These are phyloP conservation scores for Teratosphaeria viscida DNA, from an alignment of 2,329 filamentous ascomycete genomes.

Conservation along the genomic window DNA sequence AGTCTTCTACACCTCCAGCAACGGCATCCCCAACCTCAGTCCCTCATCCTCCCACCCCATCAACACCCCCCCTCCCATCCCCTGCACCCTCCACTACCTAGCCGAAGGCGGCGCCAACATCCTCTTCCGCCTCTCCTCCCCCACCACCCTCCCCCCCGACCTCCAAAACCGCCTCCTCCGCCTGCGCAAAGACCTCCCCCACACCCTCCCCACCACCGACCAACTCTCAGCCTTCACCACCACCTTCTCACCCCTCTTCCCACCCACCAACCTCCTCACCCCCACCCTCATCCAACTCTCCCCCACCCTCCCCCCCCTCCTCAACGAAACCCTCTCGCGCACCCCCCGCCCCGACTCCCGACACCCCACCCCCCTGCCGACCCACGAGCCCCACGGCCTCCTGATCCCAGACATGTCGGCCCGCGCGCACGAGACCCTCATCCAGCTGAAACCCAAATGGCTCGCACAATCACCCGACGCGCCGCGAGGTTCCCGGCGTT, in stretches of 20 bases:
- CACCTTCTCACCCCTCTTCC: constrained; percentile 22
- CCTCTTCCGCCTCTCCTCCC: constrained; percentile 18
- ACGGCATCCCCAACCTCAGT: constrained; percentile 8
- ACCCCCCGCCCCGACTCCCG: constrained; percentile 16
- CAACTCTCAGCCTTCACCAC: constrained; percentile 17
- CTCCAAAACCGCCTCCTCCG: constrained; percentile 22
- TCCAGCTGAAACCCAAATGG: constrained; percentile 42
- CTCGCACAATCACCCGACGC: constrained; percentile 37
- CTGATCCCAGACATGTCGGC: constrained; percentile 28
- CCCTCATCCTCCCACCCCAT: constrained; percentile 2
- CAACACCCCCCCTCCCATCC: not conserved
- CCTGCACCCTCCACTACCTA: constrained; percentile 21
- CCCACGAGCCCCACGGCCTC: constrained; percentile 18
- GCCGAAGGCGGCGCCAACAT: constrained; percentile 30
- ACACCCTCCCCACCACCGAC: constrained; percentile 17
- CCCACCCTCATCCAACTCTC: constrained; percentile 20
- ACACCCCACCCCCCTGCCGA: constrained; percentile 16
- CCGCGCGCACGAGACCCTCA: constrained; percentile 12
- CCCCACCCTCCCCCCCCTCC: constrained; percentile 5
- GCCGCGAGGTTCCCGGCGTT: constrained; percentile 29
- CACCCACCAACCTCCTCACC: constrained; percentile 19
- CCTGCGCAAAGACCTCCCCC: constrained; percentile 23
- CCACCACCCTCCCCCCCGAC: not conserved
- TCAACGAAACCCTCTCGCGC: constrained; percentile 17
- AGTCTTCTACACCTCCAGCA: not conserved